Base-by-base conservation (phyloP, 805 yeast species). In the Starmerella davenportii region DNA sequence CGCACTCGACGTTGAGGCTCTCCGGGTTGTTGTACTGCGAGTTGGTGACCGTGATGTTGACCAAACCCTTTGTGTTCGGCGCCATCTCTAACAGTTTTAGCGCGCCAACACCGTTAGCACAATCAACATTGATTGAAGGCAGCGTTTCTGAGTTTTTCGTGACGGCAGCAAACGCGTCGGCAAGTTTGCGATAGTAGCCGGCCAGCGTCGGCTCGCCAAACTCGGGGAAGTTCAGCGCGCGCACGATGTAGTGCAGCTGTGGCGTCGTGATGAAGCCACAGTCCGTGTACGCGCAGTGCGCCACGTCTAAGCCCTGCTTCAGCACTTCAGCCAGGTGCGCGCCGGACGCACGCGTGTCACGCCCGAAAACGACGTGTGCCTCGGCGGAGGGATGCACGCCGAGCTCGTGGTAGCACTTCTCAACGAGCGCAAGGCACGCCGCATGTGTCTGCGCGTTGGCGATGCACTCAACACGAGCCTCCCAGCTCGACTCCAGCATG, bases 101-200 rank as follows among this genome's bases (percentile, higher is more conserved):
- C 1, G 84, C 93, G 15, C 98, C 98, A 30, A 90, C 80, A n/a
- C 98, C 98, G 55, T 90, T 90, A 5, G 98, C 98, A 30, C 84
- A 75, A 60, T 90, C 98, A 16, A 90, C 72, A 2, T 74, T 69
- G 47, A 85, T 64, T 31, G 15, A 21, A 8, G 31, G 52, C 42
- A 4, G 48, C 38, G n/a, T 49, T 36, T 25, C 47, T 40, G 28
- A 44, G 41, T 31, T 45, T 21, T n/a, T 45, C 50, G 36, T 57
- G 44, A 15, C 56, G 47, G 38, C 59, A 38, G 59, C 62, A 55
- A 72, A 70, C 0, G 85, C 70, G 0, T 50, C 45, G 4, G 75
- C 57, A 42, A 81, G 59, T 55, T 80, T 79, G 17, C 59, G 48
- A 53, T 72, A 77, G 58, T 90, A 90, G 2, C 87, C 87, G 0